Evolutionary conservation across 805 yeast species (phyloP), one percentile per base, ranked within the genome.

Genomic region (Grigorovia jiainica): DNA sequence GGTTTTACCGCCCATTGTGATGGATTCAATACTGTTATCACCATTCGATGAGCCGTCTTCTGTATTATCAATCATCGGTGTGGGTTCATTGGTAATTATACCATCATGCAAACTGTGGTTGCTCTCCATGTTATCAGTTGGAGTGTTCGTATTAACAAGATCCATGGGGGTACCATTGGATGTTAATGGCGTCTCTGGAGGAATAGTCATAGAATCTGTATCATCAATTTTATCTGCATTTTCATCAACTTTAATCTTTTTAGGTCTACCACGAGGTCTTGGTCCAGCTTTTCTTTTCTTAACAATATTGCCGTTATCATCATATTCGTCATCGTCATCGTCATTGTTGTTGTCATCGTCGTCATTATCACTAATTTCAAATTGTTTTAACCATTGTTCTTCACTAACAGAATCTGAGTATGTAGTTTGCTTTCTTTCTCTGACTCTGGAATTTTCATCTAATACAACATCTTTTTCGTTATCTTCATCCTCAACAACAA

Each of bases 391-490:
- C 87, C 87, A 82, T 58, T 82, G 87, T 43, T 79, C 87, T 58
- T 82, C 89, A 9, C 85, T 75, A 46, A 81, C 64, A 40, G 81
- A 76, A 54, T 80, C 87, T 43, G 78, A 82, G 54, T 81, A 82
- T 8, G 64, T 63, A 1, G 77, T 76, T 3, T 64, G 61, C 54
- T 79, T 81, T 39, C 84, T 73, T 52, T 81, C 85, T 60, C 87
- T 73, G 29, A 72, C 73, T 46, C 79, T 75, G 7, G 67, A 58
- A 13, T 24, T 21, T 15, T 67, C 65, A 37, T 44, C 44, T 10
- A 44, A 41, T 8, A 41, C 43, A 7, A 51, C 56, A 35, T 57
- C 58, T 39, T 34, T 39, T 68, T 75, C 62, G 31, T 58, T 63
- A n/a, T 54, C 58, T 32, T 58, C 59, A 38, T 64, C 59, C 33